phyloP scores from a whole-genome alignment of 1,284 basidiomycete species.

The Singerocomus rubriflavus region DNA sequence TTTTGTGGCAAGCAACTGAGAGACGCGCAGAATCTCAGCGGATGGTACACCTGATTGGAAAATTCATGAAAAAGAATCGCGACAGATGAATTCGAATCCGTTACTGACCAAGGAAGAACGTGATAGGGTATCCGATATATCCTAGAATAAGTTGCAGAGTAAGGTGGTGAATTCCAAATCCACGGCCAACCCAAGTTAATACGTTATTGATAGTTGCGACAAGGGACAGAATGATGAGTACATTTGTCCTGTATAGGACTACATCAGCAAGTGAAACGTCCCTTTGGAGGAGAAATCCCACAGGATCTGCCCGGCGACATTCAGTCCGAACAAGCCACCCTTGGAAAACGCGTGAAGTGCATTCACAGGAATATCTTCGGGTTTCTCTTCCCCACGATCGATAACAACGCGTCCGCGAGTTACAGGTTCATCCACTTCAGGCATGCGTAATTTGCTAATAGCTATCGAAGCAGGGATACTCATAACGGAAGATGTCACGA shows the following conservation, averaged over 20 bases:
- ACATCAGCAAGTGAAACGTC: slow-evolving; percentile 2
- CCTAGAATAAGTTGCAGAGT: slow-evolving; percentile 84
- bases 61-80: slow-evolving; percentile 3
- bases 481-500: slow-evolving; percentile 92
- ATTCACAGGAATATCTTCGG: slow-evolving; percentile 61
- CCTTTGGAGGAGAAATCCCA: slow-evolving; percentile 35
- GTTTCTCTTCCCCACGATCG: slow-evolving; percentile 65
- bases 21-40: slow-evolving; percentile 67
- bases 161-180: slow-evolving; percentile 79
- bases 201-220: slow-evolving; percentile 82
- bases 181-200: slow-evolving; percentile 85
- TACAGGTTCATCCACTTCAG: slow-evolving; percentile 81
- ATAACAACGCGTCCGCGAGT: slow-evolving; percentile 80
- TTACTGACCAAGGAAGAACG: slow-evolving; percentile 68
- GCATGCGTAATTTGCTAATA: slow-evolving; percentile 83
- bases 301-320: slow-evolving; percentile 84
- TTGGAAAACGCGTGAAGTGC: slow-evolving; percentile 86
- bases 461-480: slow-evolving; percentile 92
- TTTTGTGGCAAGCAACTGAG: slow-evolving; percentile 84
- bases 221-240: slow-evolving; percentile 78
- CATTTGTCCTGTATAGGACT: slow-evolving; percentile 55
- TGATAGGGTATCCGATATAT: slow-evolving; percentile 85
- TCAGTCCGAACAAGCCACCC: slow-evolving; percentile 82
- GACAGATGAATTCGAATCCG: not conserved
- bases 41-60: slow-evolving; percentile 58